A percentile compares a stretch with the other conserved stretches of the same genome.
These are phyloP conservation scores for Polytrichum formosum DNA, from an alignment of 225 moss, liverwort and hornwort genomes.

Conservation along the genomic window DNA sequence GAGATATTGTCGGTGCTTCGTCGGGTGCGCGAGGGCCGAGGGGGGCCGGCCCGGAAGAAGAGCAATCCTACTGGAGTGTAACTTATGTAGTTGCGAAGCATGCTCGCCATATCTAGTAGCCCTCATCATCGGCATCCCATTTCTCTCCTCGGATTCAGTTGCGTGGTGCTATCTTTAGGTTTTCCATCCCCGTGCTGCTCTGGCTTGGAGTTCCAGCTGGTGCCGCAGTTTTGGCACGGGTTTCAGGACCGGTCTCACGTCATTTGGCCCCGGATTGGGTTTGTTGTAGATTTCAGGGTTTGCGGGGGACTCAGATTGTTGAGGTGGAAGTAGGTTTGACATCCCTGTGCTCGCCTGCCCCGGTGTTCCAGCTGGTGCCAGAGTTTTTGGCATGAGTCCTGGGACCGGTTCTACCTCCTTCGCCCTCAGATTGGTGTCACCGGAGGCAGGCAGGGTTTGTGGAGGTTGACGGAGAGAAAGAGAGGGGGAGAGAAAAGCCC, in stretches of 20 bases:
- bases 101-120: too few species aligned
- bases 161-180: neutral
- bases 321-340: neutral
- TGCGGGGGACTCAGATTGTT: neutral
- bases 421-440: too few species aligned
- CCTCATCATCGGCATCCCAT: too few species aligned
- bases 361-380: slow-evolving; percentile 1
- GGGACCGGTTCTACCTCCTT: neutral
- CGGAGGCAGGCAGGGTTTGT: neutral
- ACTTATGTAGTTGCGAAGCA: too few species aligned
- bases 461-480: neutral
- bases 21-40: too few species aligned
- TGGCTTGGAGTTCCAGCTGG: neutral
- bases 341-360: neutral
- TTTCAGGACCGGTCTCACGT: neutral
- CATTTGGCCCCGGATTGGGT: neutral
- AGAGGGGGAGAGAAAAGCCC: neutral
- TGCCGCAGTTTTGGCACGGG: neutral
- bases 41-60: too few species aligned
- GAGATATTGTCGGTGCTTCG: too few species aligned
- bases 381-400: neutral
- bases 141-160: too few species aligned
- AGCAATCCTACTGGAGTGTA: too few species aligned
- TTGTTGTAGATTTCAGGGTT: neutral
- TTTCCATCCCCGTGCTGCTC: too few species aligned